Base-by-base conservation (phyloP, 2,329 filamentous ascomycete genomes). In the Penicillium digitatum region DNA sequence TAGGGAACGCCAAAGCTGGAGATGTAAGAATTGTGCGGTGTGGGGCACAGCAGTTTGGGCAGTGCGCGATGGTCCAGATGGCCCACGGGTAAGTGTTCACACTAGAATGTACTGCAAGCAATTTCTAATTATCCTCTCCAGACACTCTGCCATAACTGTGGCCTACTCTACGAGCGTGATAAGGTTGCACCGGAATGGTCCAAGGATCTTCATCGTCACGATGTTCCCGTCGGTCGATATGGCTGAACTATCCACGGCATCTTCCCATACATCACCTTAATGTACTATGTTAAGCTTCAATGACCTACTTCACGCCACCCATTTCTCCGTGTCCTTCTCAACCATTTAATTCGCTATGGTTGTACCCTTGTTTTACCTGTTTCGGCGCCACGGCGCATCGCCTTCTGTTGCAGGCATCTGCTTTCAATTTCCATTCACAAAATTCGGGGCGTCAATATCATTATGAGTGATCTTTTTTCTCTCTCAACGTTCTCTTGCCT, bases 21-120 rank as follows among this genome's bases (percentile, higher is more conserved):
- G 90, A 59, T 99, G 94, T 75, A 79, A 80, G 42, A 93, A 97
- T 73, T 99, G 94, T 72, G 81, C 82, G 57, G 85, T 96, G 32
- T 93, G 89, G 85, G 94, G 93, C 16, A 87, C 87, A 46, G 88
- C 90, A 27, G 90, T 96, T 9, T 99, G 94, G 94, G 92, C 90
- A 46, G 93, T 97, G 3, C 82, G 94, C 65, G 92, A 97, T 74
- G 94, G 94, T 24, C 94, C 94, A 14, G 80, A 83, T 52, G 93
- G 92, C 52, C 83, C 89, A 60, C 87, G 89, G 74, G 90, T 94
- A 78, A 81, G 88, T 58, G 44, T 29, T 55, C 51, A 39, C 50
- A 61, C 34, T 32, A 8, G 18, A 29, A 29, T 42, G 10, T 38
- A n/a, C 42, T 18, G 34, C 24, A 47, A 18, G n/a, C n/a, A 44